A percentile compares a stretch with the other conserved stretches of the same genome.
Evolutionary conservation across 345 rosid genomes (phyloP).

Genomic region (Barbarea vulgaris): DNA sequence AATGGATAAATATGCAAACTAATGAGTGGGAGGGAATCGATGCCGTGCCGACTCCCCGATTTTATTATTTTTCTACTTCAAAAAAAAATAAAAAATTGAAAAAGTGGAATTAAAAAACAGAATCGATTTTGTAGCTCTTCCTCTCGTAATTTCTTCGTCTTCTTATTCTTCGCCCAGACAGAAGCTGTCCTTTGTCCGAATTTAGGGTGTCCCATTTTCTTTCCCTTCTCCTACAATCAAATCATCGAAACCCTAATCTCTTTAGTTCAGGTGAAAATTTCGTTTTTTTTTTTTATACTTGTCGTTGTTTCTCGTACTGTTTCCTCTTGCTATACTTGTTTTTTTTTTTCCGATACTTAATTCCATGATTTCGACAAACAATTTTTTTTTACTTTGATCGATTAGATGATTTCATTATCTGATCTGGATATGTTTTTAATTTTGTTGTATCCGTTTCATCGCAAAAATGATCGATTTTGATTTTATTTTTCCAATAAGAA

Average conservation of each 20-base stretch:
- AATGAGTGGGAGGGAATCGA: conserved; percentile 27
- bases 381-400: background rate
- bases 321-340: background rate
- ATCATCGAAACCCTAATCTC: conserved; percentile 35
- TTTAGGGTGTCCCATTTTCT: conserved; percentile 28
- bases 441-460: background rate
- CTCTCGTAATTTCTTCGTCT: conserved; percentile 8
- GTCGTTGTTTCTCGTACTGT: background rate
- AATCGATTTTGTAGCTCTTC: conserved; percentile 39
- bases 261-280: conserved; percentile 18
- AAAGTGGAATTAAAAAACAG: conserved; percentile 12
- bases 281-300: background rate
- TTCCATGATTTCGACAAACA: conserved; percentile 12
- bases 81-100: background rate
- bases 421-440: conserved; percentile 2
- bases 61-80: background rate
- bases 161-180: conserved; percentile 3
- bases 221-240: background rate
- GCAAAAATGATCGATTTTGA: background rate
- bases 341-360: background rate
- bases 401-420: background rate
- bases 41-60: conserved; percentile 17
- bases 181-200: conserved; percentile 17
- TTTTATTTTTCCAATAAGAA: background rate
- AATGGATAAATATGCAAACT: conserved; percentile 3